These are phyloP conservation scores for Leishmania mexicana DNA, from an alignment of 208 protist genomes.

Conservation along the genomic window DNA sequence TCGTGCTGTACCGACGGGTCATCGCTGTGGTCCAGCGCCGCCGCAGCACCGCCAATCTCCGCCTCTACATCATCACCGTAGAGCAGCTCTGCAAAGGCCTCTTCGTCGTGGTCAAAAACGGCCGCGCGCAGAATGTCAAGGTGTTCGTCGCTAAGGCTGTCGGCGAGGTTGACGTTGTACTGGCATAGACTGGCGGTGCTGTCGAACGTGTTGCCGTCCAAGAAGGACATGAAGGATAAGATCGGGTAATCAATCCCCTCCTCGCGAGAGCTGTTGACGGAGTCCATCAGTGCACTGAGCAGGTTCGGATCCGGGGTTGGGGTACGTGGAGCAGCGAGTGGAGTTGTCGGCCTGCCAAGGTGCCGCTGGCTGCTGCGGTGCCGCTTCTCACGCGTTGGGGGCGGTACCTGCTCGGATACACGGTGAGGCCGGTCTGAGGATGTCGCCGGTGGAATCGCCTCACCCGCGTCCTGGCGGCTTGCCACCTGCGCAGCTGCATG, in stretches of 20 bases:
- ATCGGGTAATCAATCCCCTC: slow-evolving; percentile 32
- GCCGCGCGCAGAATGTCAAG: slow-evolving; percentile 58
- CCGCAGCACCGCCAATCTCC: slow-evolving; percentile 32
- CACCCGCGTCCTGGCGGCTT: slow-evolving; percentile 6
- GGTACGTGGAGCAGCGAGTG: background rate
- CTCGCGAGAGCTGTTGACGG: slow-evolving; percentile 25
- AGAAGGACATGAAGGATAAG: slow-evolving; percentile 70
- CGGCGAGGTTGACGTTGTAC: slow-evolving; percentile 78
- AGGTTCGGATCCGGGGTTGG: background rate
- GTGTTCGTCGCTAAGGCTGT: slow-evolving; percentile 72
- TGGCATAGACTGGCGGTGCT: slow-evolving; percentile 62
- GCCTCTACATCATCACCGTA: slow-evolving; percentile 79
- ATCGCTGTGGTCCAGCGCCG: slow-evolving; percentile 30
- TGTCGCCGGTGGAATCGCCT: background rate
- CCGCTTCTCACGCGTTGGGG: background rate
- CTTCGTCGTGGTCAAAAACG: slow-evolving; percentile 79
- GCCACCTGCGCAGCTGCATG: slow-evolving; percentile 1
- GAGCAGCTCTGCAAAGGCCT: slow-evolving; percentile 80
- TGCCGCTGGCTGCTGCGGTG: slow-evolving; percentile 3
- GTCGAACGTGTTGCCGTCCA: slow-evolving; percentile 74
- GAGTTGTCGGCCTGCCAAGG: background rate
- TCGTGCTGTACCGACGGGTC: slow-evolving; percentile 33
- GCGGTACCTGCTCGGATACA: slow-evolving; percentile 6
- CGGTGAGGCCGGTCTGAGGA: background rate
- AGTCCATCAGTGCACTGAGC: slow-evolving; percentile 4